phyloP scores from a whole-genome alignment of 2,329 filamentous ascomycete species.

The Colletotrichum sp. region DNA sequence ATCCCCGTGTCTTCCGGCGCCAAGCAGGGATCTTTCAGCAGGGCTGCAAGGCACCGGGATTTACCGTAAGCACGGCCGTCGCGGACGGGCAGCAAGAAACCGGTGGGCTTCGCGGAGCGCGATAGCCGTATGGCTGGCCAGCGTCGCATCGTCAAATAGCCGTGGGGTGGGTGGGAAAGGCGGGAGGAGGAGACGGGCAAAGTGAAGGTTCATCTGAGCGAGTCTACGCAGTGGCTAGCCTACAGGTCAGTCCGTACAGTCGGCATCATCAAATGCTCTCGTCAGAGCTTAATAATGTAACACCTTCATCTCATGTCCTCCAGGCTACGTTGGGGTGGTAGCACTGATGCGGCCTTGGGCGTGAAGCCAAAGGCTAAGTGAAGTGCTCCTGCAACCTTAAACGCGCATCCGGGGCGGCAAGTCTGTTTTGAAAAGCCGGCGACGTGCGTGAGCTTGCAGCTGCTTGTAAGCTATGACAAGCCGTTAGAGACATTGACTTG shows the following conservation, averaged over 20 bases:
- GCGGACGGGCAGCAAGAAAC: not conserved
- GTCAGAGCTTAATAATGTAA: not conserved
- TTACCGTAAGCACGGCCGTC: not conserved
- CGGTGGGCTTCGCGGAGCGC: not conserved
- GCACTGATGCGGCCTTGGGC: not conserved
- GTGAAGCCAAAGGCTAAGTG: not conserved
- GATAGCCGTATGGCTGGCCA: not conserved
- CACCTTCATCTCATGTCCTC: not conserved
- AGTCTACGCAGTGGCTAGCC: not conserved
- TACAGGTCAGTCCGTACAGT: not conserved
- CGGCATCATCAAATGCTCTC: not conserved
- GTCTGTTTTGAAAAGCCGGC: not conserved
- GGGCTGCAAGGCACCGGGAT: not conserved
- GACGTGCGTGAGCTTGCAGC: not conserved
- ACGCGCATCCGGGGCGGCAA: not conserved
- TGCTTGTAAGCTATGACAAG: not conserved
- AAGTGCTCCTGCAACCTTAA: not conserved
- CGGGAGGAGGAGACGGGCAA: not conserved
- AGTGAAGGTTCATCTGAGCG: not conserved
- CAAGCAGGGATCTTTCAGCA: not conserved
- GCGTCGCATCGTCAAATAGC: not conserved
- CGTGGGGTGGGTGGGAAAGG: not conserved
- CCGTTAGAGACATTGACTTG: not conserved
- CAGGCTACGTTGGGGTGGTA: not conserved
- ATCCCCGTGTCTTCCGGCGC: not conserved